phyloP scores from a whole-genome alignment of 345 rosid genomes.

The Ailanthus altissimus region DNA sequence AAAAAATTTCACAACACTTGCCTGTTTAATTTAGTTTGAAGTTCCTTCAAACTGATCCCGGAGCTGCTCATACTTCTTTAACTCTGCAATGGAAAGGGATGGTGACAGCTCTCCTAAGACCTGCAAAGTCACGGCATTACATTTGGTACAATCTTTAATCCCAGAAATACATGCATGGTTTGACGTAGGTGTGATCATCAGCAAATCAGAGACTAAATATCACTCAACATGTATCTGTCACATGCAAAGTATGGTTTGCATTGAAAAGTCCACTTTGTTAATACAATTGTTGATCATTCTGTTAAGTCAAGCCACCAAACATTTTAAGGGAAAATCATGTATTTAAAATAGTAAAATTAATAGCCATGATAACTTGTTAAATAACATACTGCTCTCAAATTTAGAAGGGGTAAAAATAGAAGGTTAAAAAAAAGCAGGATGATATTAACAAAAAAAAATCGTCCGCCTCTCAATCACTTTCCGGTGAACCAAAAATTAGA shows the following conservation, averaged over 20 bases:
- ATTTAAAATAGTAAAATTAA: background rate
- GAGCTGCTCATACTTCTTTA: constrained; percentile 79
- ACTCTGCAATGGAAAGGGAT: constrained; percentile 84
- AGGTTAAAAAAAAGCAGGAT: background rate
- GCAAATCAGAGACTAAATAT: background rate
- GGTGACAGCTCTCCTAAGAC: constrained; percentile 82
- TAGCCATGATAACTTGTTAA: background rate
- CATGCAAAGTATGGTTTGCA: constrained; percentile 6
- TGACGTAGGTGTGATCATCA: background rate
- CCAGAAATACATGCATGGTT: background rate
- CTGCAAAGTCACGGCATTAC: constrained; percentile 36
- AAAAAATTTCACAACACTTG: constrained; percentile 4
- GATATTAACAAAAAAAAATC: too few relatives aligned
- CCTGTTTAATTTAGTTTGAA: constrained; percentile 24
- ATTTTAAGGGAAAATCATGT: background rate
- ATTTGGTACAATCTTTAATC: background rate
- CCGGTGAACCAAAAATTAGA: background rate
- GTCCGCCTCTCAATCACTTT: background rate
- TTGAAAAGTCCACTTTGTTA: background rate
- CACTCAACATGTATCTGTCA: background rate
- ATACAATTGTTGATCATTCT: background rate
- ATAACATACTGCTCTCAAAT: background rate
- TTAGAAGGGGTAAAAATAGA: background rate
- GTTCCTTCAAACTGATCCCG: constrained; percentile 77
- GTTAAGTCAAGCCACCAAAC: background rate